Conservation (phyloP, 352 stramenopile species). For the Globisporangium perplexum region DNA sequence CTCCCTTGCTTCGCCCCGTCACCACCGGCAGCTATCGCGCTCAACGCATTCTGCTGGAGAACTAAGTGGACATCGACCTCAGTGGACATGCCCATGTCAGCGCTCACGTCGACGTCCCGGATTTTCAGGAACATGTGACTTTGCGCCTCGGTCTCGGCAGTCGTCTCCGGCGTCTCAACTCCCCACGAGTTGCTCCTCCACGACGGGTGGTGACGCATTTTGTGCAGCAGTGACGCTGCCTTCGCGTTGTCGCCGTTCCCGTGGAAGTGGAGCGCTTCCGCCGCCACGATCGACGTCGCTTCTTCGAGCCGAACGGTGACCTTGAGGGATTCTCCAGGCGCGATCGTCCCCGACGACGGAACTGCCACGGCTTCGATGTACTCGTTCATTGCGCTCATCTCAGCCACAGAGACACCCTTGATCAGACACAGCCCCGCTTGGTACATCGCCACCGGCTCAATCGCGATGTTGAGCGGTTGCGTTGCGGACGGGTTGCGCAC, state of each 20-base stretch:
- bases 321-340: constrained; percentile 68
- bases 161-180: constrained; percentile 36
- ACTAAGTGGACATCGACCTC: constrained; percentile 70
- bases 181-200: constrained; percentile 86
- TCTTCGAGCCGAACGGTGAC: constrained; percentile 78
- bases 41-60: constrained; percentile 47
- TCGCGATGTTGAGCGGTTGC: constrained; percentile 67
- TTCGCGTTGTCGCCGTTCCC: constrained; percentile 26
- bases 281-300: constrained; percentile 19
- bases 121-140: constrained; percentile 78
- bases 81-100: constrained; percentile 40
- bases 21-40: not conserved
- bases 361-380: constrained; percentile 68
- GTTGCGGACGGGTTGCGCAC: constrained; percentile 69
- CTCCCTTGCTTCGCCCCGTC: constrained; percentile 20
- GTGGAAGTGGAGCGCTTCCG: constrained; percentile 25
- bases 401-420: constrained; percentile 38
- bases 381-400: constrained; percentile 76
- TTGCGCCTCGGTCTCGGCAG: constrained; percentile 31
- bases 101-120: constrained; percentile 56
- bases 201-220: constrained; percentile 72
- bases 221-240: constrained; percentile 41
- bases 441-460: constrained; percentile 63
- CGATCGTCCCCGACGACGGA: constrained; percentile 66
- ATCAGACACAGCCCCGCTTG: constrained; percentile 60